Evolutionary conservation across 2,329 filamentous ascomycete genomes (phyloP), one percentile per base, ranked within the genome.

Genomic region (Xylaria sp.): DNA sequence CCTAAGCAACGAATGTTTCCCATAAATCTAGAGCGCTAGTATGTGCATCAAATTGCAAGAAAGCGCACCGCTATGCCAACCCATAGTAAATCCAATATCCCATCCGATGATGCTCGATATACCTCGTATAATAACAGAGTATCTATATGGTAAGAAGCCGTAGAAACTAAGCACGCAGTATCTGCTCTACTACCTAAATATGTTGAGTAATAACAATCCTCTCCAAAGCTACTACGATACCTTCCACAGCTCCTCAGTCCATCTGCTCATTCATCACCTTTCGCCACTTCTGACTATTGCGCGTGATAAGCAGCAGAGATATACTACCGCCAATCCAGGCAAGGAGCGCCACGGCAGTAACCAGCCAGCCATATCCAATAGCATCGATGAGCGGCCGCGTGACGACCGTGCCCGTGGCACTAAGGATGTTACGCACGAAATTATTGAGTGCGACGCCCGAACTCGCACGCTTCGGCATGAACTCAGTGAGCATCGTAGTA

Each of bases 401-500:
- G 21, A 94, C 87, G 37, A 94, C 79, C 51, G 87, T 86, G 10
- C 91, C 92, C 0, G 93, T 84, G 69, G 91, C 94, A 59, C 87
- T 90, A 74, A 94, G 90, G 47, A 94, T 92, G 74, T 95, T 96
- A 57, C 93, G 84, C 60, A 93, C 84, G 75, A 95, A 93, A 77
- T 95, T 95, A 79, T 95, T 94, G 51, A 94, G 83, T 0, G 93
- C 93, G 2, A 95, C 91, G 0, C 92, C 92, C 12, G 87, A 87
- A 3, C 89, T 92, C 59, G 90, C 91, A 70, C 86, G 85, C 50
- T 88, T 85, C 16, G 92, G 92, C 84, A 95, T 91, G 76, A 95
- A 94, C 76, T 96, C 93, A 0, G 93, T 95, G 72, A 96, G 83
- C 91, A 96, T 94, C 0, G 93, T 96, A 0, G 92, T 94, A 0